phyloP scores from a whole-genome alignment of 768 basidiomycete species.

The Lyophyllum semitale region DNA sequence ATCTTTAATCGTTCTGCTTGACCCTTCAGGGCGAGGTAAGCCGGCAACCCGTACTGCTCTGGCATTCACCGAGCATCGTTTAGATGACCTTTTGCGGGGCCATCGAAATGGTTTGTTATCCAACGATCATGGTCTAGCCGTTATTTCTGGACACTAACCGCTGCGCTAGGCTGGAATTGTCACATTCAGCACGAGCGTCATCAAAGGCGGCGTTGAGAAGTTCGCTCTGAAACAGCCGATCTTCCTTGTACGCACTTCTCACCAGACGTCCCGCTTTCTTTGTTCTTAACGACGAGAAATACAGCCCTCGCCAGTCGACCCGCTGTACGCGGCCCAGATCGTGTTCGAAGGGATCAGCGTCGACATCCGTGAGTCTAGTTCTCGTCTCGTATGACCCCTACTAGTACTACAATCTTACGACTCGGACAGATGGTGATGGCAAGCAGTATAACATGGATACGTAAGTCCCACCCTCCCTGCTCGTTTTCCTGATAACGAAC shows the following conservation, averaged over 20 bases:
- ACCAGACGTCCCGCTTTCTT: not conserved
- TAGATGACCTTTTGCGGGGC: conserved; percentile 77
- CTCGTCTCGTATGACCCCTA: not conserved
- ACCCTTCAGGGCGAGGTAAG: conserved; percentile 56
- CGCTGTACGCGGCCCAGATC: conserved; percentile 73
- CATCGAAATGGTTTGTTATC: conserved; percentile 63
- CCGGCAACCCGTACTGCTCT: not conserved
- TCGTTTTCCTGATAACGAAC: not conserved
- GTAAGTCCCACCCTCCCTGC: conserved; percentile 33
- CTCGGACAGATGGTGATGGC: conserved; percentile 62
- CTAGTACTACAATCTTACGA: not conserved
- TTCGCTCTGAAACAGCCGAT: conserved; percentile 76
- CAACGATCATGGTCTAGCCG: not conserved
- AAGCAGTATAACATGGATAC: conserved; percentile 81
- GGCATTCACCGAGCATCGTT: not conserved
- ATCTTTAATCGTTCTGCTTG: conserved; percentile 2
- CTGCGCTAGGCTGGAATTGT: conserved; percentile 60
- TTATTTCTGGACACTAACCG: not conserved
- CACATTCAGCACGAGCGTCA: conserved; percentile 70
- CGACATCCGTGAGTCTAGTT: conserved; percentile 54
- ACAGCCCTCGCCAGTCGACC: conserved; percentile 75
- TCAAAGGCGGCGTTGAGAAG: conserved; percentile 75
- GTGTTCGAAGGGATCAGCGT: conserved; percentile 79
- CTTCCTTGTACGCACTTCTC: conserved; percentile 53
- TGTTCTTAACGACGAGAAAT: not conserved